Evolutionary conservation across 495 filamentous ascomycete genomes (phyloP).

Genomic region (Aspergillus egyptiacus): DNA sequence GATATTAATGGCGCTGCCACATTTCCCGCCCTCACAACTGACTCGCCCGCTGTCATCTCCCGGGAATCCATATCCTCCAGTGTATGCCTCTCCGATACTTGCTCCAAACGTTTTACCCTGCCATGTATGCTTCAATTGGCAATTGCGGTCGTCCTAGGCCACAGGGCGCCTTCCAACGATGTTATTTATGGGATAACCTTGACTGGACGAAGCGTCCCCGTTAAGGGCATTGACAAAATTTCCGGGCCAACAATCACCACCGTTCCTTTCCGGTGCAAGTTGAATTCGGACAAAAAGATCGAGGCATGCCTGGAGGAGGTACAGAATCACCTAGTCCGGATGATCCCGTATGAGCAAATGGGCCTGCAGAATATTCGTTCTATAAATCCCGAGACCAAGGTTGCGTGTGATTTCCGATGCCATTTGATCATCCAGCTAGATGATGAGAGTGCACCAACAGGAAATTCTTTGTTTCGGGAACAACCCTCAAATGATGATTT

Average conservation of each 20-base stretch:
- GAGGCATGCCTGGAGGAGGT: neutral
- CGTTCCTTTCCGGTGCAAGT: slow-evolving; percentile 38
- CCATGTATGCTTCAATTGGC: slow-evolving; percentile 33
- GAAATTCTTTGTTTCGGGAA: too few species aligned
- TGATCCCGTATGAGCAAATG: slow-evolving; percentile 37
- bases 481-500: too few species aligned
- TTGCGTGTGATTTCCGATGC: slow-evolving; percentile 49
- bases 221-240: slow-evolving; percentile 27
- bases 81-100: too few species aligned
- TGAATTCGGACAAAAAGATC: neutral
- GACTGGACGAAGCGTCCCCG: slow-evolving; percentile 27
- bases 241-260: slow-evolving; percentile 37
- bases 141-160: slow-evolving; percentile 30
- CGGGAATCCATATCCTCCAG: too few species aligned
- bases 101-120: neutral
- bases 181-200: slow-evolving; percentile 25
- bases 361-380: slow-evolving; percentile 47
- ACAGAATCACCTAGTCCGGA: slow-evolving; percentile 22
- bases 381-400: slow-evolving; percentile 42
- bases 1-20: too few species aligned
- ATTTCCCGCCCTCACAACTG: too few species aligned
- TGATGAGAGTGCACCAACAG: too few species aligned
- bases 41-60: too few species aligned
- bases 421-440: slow-evolving; percentile 44
- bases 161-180: slow-evolving; percentile 24